Base-by-base conservation (phyloP, 805 yeast genomes). In the Pichia scutulata region DNA sequence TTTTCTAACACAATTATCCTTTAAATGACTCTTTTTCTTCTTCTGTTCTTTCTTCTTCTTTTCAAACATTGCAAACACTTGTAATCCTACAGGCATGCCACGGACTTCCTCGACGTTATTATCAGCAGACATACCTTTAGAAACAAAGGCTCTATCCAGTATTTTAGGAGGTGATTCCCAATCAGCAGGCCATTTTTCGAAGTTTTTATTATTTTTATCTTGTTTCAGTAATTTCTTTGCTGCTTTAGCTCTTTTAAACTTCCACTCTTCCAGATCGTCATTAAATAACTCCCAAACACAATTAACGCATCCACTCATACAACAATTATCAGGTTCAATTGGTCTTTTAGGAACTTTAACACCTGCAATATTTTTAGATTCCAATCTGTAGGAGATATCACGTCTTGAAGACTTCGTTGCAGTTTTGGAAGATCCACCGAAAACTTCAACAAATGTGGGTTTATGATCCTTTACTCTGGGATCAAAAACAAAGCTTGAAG, bases 301-400 rank as follows among this genome's bases (percentile, higher is more conserved):
- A 67, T 92, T 89, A 28, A 88, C 82, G 66, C 99, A 92, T 1
- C 99, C 99, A 51, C 93, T 83, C 96, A 89, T 89, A 67, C 99
- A 92, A 66, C 99, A 92, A 65, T 92, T 89, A 58, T 90, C 96
- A 1, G 98, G 98, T 58, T 88, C 96, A 5, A 69, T 71, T 0
- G 99, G 98, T 62, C 75, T 77, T n/a, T 77, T 80, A 3, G 97
- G 96, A 0, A 92, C 95, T 8, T 63, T 65, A 0, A 93, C 72
- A 0, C 97, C 97, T 0, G 76, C 82, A 3, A 77, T 74, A 1
- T 57, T 55, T 30, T 64, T 58, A 8, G 63, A 58, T 30, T 67
- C 52, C 1, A 55, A 57, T 47, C 71, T 56, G 33, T 75, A 65
- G 2, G 69, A 62, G 2, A 68, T 64, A 50, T 69, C 72, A 52